Evolutionary conservation across 768 basidiomycete species (phyloP), one percentile per base, ranked within the genome.

Genomic region (Lentinus tigrinus): DNA sequence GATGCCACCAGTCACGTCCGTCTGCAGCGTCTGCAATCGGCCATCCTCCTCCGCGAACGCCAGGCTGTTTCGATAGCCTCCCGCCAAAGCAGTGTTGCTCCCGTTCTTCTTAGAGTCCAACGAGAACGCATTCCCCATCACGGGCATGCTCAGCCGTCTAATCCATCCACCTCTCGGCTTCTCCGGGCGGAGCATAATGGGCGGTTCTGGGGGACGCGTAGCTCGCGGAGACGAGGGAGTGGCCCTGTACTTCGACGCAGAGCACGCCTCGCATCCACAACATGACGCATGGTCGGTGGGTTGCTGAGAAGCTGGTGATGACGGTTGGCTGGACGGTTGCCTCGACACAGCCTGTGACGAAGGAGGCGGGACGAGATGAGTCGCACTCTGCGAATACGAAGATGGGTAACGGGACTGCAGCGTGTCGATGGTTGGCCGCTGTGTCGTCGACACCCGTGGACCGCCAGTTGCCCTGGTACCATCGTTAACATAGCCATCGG

Each of bases 151-250:
- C 57, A 92, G 68, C 54, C 89, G 76, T 21, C 89, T 75, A 60
- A 91, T 88, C 90, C 90, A 91, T 1, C 59, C n/a, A n/a, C n/a
- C 82, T 56, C 81, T 87, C 9, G 84, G 77, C 63, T 85, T 85
- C 52, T 84, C 81, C 42, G 79, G 69, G 28, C 79, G 81, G n/a
- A 82, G 71, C 2, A 64, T 56, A 47, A 79, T 74, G 4, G 80
- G 80, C 26, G 76, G 71, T 44, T 75, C 74, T 16, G 76, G 76
- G 24, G 78, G 76, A 16, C 77, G 75, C 28, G 77, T 66, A 55
- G 77, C 74, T 23, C 72, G 68, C 60, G 19, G 68, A 58, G 21
- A 69, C 14, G 68, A 56, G 16, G 73, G 73, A 14, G 68, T 60
- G 11, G 57, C 53, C 58, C 73, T 77, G 67, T 89, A 89, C 61